Conservation (phyloP, 306 rosid genomes). For the Fragaria vesca region DNA sequence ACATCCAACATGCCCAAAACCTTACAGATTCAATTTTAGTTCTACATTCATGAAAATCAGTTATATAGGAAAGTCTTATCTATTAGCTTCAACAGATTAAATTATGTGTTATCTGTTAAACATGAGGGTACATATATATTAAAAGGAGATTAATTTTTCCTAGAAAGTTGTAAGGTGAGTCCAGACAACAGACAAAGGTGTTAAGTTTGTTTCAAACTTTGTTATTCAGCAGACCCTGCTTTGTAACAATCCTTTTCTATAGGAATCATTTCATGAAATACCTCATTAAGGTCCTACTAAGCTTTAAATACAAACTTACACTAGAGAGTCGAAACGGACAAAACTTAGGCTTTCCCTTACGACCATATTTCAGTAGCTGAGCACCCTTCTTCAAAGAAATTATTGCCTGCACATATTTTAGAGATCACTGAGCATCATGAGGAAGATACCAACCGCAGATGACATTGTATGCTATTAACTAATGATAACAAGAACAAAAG, state of each 20-base stretch:
- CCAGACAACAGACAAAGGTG: neutral
- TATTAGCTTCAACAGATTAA: neutral
- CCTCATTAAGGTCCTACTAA: neutral
- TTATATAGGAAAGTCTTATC: neutral
- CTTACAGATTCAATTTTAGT: neutral
- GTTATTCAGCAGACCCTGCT: conserved; percentile 1
- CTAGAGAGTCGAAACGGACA: conserved; percentile 83
- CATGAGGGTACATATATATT: neutral
- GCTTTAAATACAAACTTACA: conserved; percentile 52
- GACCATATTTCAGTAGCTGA: conserved; percentile 94
- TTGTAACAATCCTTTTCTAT: neutral
- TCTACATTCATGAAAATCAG: neutral
- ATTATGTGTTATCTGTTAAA: neutral
- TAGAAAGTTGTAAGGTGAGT: neutral
- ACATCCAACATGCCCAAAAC: neutral
- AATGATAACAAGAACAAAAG: conserved; percentile 10
- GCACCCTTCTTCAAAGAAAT: conserved; percentile 90
- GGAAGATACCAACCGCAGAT: conserved; percentile 11
- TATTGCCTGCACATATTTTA: conserved; percentile 60
- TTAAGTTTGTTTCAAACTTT: neutral
- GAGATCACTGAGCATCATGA: conserved; percentile 21
- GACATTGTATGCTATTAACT: conserved; percentile 1
- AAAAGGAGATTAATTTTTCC: neutral
- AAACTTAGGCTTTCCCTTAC: conserved; percentile 98
- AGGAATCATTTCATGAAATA: neutral